Base-by-base conservation (phyloP, 2,329 filamentous ascomycete genomes). In the Colletotrichum lupini region DNA sequence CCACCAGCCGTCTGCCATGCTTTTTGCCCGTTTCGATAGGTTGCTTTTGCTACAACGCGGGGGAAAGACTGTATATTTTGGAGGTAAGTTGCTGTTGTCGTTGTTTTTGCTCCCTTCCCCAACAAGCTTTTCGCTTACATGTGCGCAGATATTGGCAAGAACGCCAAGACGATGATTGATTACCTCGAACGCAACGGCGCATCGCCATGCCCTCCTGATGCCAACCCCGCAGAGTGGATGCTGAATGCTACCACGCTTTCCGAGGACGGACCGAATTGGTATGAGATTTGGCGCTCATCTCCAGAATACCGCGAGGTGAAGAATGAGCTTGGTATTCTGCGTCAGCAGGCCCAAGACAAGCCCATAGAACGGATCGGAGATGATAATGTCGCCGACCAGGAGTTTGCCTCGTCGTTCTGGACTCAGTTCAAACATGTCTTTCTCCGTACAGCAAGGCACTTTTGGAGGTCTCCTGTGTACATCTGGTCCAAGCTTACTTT, bases 381-480 rank as follows among this genome's bases (percentile, higher is more conserved):
- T 26, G 3, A 35, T 6, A 28, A 24, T 6, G 49, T 68, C 12
- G 61, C 62, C 6, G 58, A 72, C 78, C 85, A 87, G 35, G 92
- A 94, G 82, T 95, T 95, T 73, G 93, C 93, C 2, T 92, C 92
- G 53, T 90, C 92, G 0, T 92, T 95, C 77, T 76, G 75, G 8
- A 79, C 84, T 14, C 93, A 95, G 78, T 82, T 94, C 24, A 83
- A 80, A 53, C 85, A 91, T 75, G 91, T 92, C 46, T 87, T 88
- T 22, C 77, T 85, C 30, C 90, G 92, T 76, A 89, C 93, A 14
- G 93, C 93, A 82, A 85, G 92, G 76, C 92, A 94, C 79, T 93
- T 93, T 84, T 94, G 92, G 92, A 89, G 92, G 59, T 93, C 89
- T 1, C 92, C 92, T 0, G 86, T 88, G 3, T 94, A 94, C 82